Base-by-base conservation (phyloP, 2,329 filamentous ascomycete species). In the Fusarium annulatum region DNA sequence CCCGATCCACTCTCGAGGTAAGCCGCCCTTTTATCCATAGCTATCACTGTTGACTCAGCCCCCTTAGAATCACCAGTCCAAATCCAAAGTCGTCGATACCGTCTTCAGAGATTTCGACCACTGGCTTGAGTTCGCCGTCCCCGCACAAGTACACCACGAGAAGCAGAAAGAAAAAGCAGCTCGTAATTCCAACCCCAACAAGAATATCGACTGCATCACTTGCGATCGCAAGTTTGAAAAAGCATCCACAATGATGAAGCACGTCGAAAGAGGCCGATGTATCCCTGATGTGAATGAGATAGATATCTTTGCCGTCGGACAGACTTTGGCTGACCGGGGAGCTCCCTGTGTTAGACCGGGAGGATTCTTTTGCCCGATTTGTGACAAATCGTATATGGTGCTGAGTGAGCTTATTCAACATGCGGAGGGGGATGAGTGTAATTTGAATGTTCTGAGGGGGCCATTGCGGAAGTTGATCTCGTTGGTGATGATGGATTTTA, bases 211-310 rank as follows among this genome's bases (percentile, higher is more conserved):
- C 9, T 55, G 51, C 34, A 55, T 55, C 51, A 41, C 19, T 3
- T 55, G 34, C 3, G 5, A 18, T 3, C 19, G 34, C 4, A 41
- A 55, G 34, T 55, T 41, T 4, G 26, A 41, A 1, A 55, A 55
- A 18, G 51, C 51, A 41, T 55, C 51, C 1, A 28, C 19, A 0
- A 55, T 41, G 51, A 55, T 55, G 51, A 39, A 55, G 4, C 34
- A 55, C 1, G 36, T 55, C 1, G 51, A 55, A 6, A 12, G 7
- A 10, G 51, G 51, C 1, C 18, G 7, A 1, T 55, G 51, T 30
- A 41, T n/a, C 11, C 19, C 36, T 18, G 5, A 4, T 1, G 2
- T 55, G 2, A 28, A 21, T 9, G 0, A 28, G 10, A 7, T 41
- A 19, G 51, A 55, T 28, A 55, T 55, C 2, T 28, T 39, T 55